phyloP scores from a whole-genome alignment of 2,329 filamentous ascomycete genomes.

The Simplicillium aogashimaense region DNA sequence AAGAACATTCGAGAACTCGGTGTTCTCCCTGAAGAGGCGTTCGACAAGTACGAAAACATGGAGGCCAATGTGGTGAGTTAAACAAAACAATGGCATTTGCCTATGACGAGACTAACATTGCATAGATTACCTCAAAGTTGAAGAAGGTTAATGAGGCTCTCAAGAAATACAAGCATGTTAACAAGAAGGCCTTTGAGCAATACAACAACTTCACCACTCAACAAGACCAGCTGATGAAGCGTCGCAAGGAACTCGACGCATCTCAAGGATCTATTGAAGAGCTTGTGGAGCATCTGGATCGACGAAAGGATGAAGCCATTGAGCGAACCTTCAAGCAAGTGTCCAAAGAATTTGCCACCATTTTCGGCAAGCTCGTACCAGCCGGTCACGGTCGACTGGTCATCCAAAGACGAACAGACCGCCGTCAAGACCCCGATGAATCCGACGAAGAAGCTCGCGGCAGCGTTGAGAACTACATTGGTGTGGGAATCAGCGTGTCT shows the following conservation, averaged over 20 bases:
- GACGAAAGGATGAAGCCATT: slow-evolving; percentile 94
- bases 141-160: slow-evolving; percentile 87
- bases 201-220: slow-evolving; percentile 96
- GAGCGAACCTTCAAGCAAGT: slow-evolving; percentile 98
- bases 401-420: slow-evolving; percentile 84
- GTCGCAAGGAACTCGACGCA: slow-evolving; percentile 76
- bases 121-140: slow-evolving; percentile 53
- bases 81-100: background rate
- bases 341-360: slow-evolving; percentile 80
- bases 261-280: slow-evolving; percentile 84
- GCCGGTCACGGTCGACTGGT: slow-evolving; percentile 85
- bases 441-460: slow-evolving; percentile 60
- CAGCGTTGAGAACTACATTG: slow-evolving; percentile 87
- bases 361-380: slow-evolving; percentile 92
- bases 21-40: slow-evolving; percentile 86
- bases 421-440: slow-evolving; percentile 47
- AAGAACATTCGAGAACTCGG: slow-evolving; percentile 89
- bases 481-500: slow-evolving; percentile 92
- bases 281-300: slow-evolving; percentile 84
- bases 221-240: slow-evolving; percentile 75
- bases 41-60: slow-evolving; percentile 80
- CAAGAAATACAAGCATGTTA: slow-evolving; percentile 96
- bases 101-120: slow-evolving; percentile 2
- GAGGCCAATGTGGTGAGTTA: slow-evolving; percentile 61
- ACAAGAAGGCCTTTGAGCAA: slow-evolving; percentile 99